Base-by-base conservation (phyloP, 495 filamentous ascomycete species). In the Xylaria bambusicola region DNA sequence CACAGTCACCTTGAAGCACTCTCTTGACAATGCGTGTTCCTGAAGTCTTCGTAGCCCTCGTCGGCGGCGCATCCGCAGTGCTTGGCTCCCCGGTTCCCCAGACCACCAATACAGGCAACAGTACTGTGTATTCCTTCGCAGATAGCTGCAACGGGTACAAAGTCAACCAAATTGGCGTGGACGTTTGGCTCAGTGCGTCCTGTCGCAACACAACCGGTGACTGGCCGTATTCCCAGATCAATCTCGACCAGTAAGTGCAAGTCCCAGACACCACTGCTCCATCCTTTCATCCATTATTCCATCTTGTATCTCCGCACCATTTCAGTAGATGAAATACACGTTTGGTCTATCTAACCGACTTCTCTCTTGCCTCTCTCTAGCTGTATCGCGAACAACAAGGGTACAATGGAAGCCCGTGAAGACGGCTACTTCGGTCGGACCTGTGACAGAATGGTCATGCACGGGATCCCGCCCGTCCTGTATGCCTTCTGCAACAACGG, bases 181-280 rank as follows among this genome's bases (percentile, higher is more conserved):
- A 41, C 35, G 46, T 24, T 33, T 51, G 21, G 18, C 47, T 58
- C 23, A 21, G 24, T 23, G 56, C 56, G 8, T 27, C 6, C 46
- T 58, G 56, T 13, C 33, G 23, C 10, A 44, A 18, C 13, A 8
- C 41, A 3, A 31, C 41, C 46, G 46, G 46, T 2, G 26, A 20
- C 17, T 24, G 29, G 47, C 24, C 24, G 9, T 47, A 50, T 29
- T 40, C 56, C 0, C 13, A 18, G 20, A 18, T 58, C 45, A 51
- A 58, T 15, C 35, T 58, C 41, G 42, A 51, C 46, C 56, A 38
- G 56, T 58, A 44, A 17, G 46, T 48, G n/a, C n/a, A n/a, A n/a
- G n/a, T n/a, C n/a, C n/a, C n/a, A n/a, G n/a, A n/a, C n/a, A n/a
- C n/a, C n/a, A n/a, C n/a, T n/a, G n/a, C n/a, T n/a, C n/a, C n/a